phyloP scores from a whole-genome alignment of 345 rosid species.

The Angophora floribunda region DNA sequence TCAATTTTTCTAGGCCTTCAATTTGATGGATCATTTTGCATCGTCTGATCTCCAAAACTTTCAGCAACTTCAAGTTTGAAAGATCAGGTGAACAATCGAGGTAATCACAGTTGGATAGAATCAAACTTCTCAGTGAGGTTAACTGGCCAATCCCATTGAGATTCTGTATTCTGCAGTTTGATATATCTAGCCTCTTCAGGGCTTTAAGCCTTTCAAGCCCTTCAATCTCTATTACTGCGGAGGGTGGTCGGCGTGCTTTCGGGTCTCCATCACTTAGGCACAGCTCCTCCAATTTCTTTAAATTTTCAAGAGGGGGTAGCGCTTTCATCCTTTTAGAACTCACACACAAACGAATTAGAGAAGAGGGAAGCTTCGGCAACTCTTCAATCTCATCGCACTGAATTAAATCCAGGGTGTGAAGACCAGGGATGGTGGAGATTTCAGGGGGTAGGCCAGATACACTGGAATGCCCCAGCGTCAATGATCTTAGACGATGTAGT shows the following conservation, averaged over 20 bases:
- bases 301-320: background rate
- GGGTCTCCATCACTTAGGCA: background rate
- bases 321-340: background rate
- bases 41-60: background rate
- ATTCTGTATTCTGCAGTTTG: background rate
- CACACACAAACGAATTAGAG: background rate
- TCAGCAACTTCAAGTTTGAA: background rate
- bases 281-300: background rate
- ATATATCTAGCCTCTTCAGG: background rate
- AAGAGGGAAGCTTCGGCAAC: background rate
- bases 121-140: background rate
- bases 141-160: background rate
- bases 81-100: background rate
- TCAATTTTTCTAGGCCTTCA: background rate
- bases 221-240: background rate
- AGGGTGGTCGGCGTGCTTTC: no score
- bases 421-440: background rate
- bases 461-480: background rate
- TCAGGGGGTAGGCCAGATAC: background rate
- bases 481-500: background rate
- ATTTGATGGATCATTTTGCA: background rate
- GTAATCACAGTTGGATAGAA: background rate
- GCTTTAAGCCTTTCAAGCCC: background rate
- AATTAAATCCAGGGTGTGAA: background rate
- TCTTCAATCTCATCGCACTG: background rate